A percentile compares a stretch with the other conserved stretches of the same genome.
phyloP scores from a whole-genome alignment of 192 early-diverging fungal species.

The Backusella parvicylindrica region DNA sequence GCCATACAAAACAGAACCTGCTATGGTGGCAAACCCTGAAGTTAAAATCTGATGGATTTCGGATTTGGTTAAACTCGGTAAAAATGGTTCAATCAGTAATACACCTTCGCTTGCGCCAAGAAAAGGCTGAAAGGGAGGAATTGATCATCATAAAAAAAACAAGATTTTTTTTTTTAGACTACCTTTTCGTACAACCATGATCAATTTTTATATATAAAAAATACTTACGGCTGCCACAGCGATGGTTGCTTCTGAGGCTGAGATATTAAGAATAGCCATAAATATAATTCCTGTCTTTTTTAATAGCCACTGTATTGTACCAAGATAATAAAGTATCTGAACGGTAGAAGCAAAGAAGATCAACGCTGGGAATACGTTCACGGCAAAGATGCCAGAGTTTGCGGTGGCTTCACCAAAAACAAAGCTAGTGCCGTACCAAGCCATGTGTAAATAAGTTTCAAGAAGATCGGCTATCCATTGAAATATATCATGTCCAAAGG shows the following conservation, averaged over 20 bases:
- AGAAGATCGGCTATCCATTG: constrained; percentile 58
- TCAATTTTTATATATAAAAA: background rate
- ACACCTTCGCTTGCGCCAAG: constrained; percentile 80
- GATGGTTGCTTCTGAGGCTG: constrained; percentile 80
- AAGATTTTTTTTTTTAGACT: background rate
- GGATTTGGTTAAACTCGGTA: constrained; percentile 77
- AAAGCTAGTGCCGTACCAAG: constrained; percentile 64
- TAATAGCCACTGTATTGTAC: constrained; percentile 81
- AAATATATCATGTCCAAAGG: constrained; percentile 72
- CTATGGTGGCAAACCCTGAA: constrained; percentile 89
- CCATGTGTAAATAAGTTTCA: constrained; percentile 60
- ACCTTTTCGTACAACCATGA: background rate
- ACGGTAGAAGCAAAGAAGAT: constrained; percentile 89
- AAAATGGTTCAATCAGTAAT: constrained; percentile 75
- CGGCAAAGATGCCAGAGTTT: constrained; percentile 52
- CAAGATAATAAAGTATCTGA: constrained; percentile 79
- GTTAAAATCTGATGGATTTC: constrained; percentile 87
- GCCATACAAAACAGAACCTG: constrained; percentile 75
- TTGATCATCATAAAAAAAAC: background rate
- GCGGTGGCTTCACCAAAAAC: constrained; percentile 59
- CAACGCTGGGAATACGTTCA: constrained; percentile 76
- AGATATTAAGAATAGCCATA: constrained; percentile 65
- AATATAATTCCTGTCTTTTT: constrained; percentile 57
- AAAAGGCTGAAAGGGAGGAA: constrained; percentile 59
- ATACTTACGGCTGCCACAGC: constrained; percentile 64